Conservation (phyloP, 805 yeast genomes). For the Lachancea nothofagi region DNA sequence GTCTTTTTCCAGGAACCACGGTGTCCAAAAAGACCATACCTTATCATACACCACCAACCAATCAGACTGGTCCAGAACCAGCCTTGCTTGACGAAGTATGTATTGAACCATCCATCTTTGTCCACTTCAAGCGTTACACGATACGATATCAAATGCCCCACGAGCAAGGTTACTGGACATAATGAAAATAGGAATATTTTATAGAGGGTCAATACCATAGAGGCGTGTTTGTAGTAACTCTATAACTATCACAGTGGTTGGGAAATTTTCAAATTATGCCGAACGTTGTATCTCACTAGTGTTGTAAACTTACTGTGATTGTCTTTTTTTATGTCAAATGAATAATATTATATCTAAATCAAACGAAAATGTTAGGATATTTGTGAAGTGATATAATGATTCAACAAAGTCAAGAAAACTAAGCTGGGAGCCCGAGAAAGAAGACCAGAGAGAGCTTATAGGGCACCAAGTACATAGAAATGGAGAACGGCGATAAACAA, state of each 20-base stretch:
- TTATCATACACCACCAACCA: constrained; percentile 22
- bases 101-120: constrained; percentile 67
- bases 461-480: background rate
- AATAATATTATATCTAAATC: no score
- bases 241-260: background rate
- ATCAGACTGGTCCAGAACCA: constrained; percentile 83
- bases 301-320: no score
- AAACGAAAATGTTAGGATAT: no score
- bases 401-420: no score
- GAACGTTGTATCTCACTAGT: no score
- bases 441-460: no score
- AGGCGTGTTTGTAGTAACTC: background rate
- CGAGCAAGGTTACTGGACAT: constrained; percentile 40
- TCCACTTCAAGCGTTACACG: constrained; percentile 22
- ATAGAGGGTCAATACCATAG: constrained; percentile 5
- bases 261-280: no score
- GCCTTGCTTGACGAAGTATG: constrained; percentile 75
- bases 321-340: no score
- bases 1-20: constrained; percentile 7
- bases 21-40: constrained; percentile 10
- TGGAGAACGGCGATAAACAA: constrained; percentile 1
- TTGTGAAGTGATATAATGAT: no score
- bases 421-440: no score
- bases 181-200: constrained; percentile 12
- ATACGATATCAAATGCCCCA: constrained; percentile 42